A percentile compares a stretch with the other conserved stretches of the same genome.
phyloP scores from a whole-genome alignment of 495 filamentous ascomycete species.

The Daldinia decipiens region DNA sequence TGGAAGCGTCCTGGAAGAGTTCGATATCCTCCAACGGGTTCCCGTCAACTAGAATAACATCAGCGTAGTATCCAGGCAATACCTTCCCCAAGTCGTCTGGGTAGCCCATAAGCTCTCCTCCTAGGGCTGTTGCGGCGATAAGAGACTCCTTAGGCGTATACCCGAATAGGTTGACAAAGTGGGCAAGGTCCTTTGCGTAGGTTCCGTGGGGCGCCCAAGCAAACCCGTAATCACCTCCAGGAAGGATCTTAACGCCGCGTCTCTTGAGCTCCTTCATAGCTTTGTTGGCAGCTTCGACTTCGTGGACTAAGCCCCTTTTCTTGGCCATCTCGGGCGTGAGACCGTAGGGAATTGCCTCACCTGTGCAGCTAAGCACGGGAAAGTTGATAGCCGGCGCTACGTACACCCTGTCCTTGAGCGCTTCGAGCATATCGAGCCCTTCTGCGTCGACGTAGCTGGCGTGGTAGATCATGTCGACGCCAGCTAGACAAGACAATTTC shows the following conservation, averaged over 20 bases:
- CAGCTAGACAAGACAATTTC: conserved; percentile 20
- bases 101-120: conserved; percentile 22
- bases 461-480: conserved; percentile 25
- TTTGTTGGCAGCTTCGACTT: conserved; percentile 9
- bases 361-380: neutral
- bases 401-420: conserved; percentile 10
- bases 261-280: conserved; percentile 19
- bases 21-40: conserved; percentile 18
- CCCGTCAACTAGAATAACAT: conserved; percentile 21
- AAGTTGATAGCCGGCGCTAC: neutral
- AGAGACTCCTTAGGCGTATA: neutral
- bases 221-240: conserved; percentile 20
- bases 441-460: conserved; percentile 22
- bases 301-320: conserved; percentile 7
- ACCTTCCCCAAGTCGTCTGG: conserved; percentile 17
- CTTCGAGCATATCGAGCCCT: conserved; percentile 21
- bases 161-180: neutral
- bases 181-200: conserved; percentile 11
- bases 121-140: conserved; percentile 15
- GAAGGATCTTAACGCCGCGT: conserved; percentile 16
- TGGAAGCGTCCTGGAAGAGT: conserved; percentile 15
- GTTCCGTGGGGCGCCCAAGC: conserved; percentile 25
- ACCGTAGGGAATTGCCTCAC: neutral
- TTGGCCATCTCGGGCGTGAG: conserved; percentile 1
- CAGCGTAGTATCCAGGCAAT: conserved; percentile 19